phyloP scores from a whole-genome alignment of 1,284 basidiomycete species.

The Sporisorium scitamineum region DNA sequence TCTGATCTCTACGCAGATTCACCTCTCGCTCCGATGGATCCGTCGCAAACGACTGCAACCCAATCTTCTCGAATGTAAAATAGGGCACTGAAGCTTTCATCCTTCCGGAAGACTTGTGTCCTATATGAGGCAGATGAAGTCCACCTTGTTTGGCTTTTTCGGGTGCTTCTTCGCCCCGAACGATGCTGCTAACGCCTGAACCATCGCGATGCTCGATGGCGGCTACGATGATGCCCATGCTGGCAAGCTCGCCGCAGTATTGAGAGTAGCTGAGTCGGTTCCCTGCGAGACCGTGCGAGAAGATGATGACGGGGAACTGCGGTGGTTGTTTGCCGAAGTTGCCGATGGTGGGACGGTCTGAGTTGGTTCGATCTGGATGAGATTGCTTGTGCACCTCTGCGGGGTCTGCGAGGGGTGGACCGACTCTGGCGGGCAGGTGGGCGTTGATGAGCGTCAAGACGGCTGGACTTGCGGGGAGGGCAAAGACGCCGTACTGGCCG shows the following conservation, averaged over 20 bases:
- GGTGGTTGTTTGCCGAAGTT: constrained; percentile 43
- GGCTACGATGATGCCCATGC: constrained; percentile 68
- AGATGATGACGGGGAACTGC: constrained; percentile 59
- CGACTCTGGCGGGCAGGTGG: constrained; percentile 42
- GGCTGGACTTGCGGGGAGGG: constrained; percentile 49
- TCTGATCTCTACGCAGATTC: constrained; percentile 71
- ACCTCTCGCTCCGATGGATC: constrained; percentile 68
- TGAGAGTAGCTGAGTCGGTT: constrained; percentile 63
- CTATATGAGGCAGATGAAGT: constrained; percentile 10
- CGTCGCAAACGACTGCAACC: constrained; percentile 61
- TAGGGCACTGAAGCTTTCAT: constrained; percentile 53
- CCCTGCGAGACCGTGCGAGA: constrained; percentile 61
- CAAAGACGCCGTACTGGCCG: constrained; percentile 58
- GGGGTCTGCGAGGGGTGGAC: constrained; percentile 51
- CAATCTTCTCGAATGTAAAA: constrained; percentile 69
- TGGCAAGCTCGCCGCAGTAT: constrained; percentile 61
- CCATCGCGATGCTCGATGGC: constrained; percentile 74
- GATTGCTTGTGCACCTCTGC: constrained; percentile 21
- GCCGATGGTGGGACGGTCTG: constrained; percentile 27
- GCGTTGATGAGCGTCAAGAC: constrained; percentile 42
- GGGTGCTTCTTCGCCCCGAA: constrained; percentile 52
- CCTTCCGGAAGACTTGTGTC: constrained; percentile 20
- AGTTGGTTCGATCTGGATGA: neutral
- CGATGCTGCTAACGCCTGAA: constrained; percentile 71
- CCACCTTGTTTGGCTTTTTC: constrained; percentile 4